phyloP scores from a whole-genome alignment of 2,329 filamentous ascomycete genomes.

The Camillea tinctor region DNA sequence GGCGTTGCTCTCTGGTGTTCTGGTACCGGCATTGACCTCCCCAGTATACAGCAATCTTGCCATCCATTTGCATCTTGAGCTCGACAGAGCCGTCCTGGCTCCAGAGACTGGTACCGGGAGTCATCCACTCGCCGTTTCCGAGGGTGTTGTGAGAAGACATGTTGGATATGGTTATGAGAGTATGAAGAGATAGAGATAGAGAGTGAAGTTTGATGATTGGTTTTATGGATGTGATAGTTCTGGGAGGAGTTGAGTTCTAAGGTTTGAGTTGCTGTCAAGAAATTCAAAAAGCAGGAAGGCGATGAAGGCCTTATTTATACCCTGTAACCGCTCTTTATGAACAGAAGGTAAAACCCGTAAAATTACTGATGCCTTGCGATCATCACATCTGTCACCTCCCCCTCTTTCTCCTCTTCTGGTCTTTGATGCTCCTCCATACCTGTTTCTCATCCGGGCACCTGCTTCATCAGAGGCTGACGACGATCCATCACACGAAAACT shows the following conservation, averaged over 20 bases:
- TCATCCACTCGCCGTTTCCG: slow-evolving; percentile 31
- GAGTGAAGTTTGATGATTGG: no score
- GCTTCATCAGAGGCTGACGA: background rate
- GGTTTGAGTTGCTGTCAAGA: background rate
- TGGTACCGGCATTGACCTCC: slow-evolving; percentile 31
- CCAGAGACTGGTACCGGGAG: slow-evolving; percentile 31
- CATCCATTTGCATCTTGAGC: slow-evolving; percentile 33
- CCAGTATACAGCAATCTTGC: slow-evolving; percentile 33
- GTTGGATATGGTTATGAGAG: background rate
- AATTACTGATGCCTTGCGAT: background rate
- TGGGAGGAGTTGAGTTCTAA: background rate
- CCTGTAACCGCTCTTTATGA: background rate
- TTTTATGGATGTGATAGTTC: background rate
- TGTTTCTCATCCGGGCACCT: background rate
- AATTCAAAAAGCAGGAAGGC: background rate
- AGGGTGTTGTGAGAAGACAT: slow-evolving; percentile 26
- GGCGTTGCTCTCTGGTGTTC: slow-evolving; percentile 27
- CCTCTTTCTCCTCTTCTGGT: background rate
- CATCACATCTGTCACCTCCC: background rate
- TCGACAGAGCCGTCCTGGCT: slow-evolving; percentile 32
- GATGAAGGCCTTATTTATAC: background rate
- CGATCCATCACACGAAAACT: background rate
- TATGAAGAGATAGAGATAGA: background rate
- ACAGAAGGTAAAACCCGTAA: background rate
- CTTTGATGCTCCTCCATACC: background rate